Conservation (phyloP, 2,329 filamentous ascomycete species). For the Berkeleyomyces basicola region DNA sequence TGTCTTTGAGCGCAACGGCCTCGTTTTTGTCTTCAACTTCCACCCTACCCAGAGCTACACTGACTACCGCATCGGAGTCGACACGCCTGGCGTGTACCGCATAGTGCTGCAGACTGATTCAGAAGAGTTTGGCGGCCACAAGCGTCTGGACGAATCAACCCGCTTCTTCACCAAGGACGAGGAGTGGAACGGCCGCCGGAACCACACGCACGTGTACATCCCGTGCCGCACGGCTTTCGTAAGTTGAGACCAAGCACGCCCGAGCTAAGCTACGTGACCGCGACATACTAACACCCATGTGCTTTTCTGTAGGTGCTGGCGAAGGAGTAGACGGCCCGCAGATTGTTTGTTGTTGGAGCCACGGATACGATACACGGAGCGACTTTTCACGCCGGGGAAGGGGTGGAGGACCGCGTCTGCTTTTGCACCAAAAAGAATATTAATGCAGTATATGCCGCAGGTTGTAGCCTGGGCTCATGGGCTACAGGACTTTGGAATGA, state of each 20-base stretch:
- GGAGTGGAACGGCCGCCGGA: conserved; percentile 76
- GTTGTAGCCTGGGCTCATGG: not conserved
- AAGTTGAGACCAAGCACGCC: conserved; percentile 21
- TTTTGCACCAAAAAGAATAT: not conserved
- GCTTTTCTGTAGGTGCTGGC: conserved; percentile 8
- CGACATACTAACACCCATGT: not conserved
- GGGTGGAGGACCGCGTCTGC: not conserved
- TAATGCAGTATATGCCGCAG: not conserved
- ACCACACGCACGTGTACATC: conserved; percentile 85
- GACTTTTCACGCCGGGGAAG: no score
- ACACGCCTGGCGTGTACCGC: conserved; percentile 68
- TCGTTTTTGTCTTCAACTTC: conserved; percentile 96
- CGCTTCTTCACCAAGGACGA: conserved; percentile 85
- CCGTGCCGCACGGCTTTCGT: conserved; percentile 73
- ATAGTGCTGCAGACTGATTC: conserved; percentile 73
- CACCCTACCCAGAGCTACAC: conserved; percentile 69
- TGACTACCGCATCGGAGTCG: conserved; percentile 84
- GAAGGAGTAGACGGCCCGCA: not conserved
- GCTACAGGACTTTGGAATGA: not conserved
- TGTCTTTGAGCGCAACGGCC: conserved; percentile 80
- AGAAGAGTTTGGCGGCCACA: conserved; percentile 61
- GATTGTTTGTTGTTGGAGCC: not conserved
- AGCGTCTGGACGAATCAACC: conserved; percentile 60
- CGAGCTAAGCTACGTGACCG: not conserved
- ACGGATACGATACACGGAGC: not conserved